Conservation (phyloP, 148 eudicot genomes). For the Suaeda aralocaspica region DNA sequence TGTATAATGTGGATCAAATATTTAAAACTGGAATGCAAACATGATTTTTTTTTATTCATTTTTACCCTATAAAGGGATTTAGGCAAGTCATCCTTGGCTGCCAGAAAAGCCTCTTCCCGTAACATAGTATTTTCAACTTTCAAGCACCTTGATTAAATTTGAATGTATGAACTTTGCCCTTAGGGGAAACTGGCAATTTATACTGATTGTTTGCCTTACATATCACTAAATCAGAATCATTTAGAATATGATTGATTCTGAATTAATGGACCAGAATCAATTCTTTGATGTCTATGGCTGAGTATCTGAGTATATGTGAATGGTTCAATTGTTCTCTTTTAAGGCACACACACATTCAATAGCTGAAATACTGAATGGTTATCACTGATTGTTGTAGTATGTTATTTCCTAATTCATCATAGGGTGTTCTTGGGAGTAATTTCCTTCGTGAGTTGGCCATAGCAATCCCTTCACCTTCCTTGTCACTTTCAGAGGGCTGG, state of each 20-base stretch:
- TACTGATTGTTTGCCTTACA: neutral
- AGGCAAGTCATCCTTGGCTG: slow-evolving; percentile 31
- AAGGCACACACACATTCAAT: neutral
- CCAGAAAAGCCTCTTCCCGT: slow-evolving; percentile 13
- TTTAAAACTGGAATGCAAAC: neutral
- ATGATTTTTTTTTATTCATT: neutral
- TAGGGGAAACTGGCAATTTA: neutral
- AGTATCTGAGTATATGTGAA: too few relatives aligned
- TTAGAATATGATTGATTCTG: slow-evolving; percentile 6
- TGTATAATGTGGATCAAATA: neutral
- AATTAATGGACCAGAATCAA: slow-evolving; percentile 13
- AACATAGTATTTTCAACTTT: neutral
- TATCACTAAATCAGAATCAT: slow-evolving; percentile 8
- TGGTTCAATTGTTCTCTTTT: too few relatives aligned
- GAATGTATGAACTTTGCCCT: slow-evolving; percentile 1
- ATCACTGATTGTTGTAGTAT: neutral
- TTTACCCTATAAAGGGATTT: slow-evolving; percentile 7
- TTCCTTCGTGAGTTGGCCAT: neutral
- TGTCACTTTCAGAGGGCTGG: neutral
- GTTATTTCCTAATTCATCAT: neutral
- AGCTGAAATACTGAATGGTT: neutral
- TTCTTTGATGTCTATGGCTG: slow-evolving; percentile 1
- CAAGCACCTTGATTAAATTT: neutral
- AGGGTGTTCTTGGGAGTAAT: neutral
- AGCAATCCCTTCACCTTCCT: neutral